A percentile compares a stretch with the other conserved stretches of the same genome.
phyloP scores from a whole-genome alignment of 129 eudicot genomes.

The Tagetes erecta region DNA sequence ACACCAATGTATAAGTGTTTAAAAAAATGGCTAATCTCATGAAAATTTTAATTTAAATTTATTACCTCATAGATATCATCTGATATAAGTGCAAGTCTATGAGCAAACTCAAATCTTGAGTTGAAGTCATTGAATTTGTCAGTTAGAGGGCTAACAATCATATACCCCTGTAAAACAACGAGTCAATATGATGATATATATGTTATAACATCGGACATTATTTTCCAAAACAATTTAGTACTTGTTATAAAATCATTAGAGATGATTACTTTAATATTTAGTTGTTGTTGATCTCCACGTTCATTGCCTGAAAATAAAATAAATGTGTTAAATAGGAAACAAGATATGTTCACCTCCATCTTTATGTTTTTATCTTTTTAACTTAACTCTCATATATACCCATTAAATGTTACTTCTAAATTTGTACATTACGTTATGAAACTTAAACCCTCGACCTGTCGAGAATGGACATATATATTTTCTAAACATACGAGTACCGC shows the following conservation, averaged over 20 bases:
- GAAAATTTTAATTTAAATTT: neutral
- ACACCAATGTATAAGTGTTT: no score
- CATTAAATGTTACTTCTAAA: no score
- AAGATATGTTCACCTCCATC: neutral
- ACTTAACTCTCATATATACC: no score
- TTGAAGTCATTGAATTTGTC: slow-evolving; percentile 34
- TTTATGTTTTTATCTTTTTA: no score
- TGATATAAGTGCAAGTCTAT: slow-evolving; percentile 43
- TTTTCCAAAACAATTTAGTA: neutral
- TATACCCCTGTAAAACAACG: slow-evolving; percentile 27
- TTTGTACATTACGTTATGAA: no score
- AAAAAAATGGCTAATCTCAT: neutral
- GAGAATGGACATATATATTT: no score
- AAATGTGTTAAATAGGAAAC: neutral
- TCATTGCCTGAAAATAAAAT: slow-evolving; percentile 29
- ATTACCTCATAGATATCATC: slow-evolving; percentile 41
- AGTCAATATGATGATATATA: neutral
- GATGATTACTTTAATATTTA: slow-evolving; percentile 35
- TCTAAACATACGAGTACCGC: no score
- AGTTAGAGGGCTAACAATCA: slow-evolving; percentile 35
- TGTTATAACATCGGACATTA: neutral
- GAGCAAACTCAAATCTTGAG: slow-evolving; percentile 38
- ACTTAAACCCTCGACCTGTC: no score
- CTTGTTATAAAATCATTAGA: neutral
- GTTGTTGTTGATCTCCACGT: slow-evolving; percentile 28